Conservation (phyloP, 2,329 filamentous ascomycete genomes). For the Colletotrichum costaricense region DNA sequence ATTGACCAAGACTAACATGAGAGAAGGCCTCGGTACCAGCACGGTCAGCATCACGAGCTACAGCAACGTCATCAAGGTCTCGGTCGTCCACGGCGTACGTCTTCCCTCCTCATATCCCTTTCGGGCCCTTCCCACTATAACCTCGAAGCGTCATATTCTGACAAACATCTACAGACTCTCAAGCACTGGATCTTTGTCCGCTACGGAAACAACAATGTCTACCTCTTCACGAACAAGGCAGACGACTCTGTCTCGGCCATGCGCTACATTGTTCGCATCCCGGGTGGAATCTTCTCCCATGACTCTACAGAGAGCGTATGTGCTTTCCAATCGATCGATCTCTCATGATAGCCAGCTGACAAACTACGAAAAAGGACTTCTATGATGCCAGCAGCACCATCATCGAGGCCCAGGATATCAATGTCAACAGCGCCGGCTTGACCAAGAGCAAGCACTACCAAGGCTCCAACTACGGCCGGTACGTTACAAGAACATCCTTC, state of each 20-base stretch:
- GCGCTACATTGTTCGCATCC: conserved; percentile 50
- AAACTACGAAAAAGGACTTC: conserved; percentile 38
- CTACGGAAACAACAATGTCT: conserved; percentile 51
- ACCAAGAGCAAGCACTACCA: conserved; percentile 55
- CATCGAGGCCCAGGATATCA: conserved; percentile 47
- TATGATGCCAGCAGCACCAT: conserved; percentile 47
- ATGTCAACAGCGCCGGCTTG: conserved; percentile 42
- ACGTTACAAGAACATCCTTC: not conserved
- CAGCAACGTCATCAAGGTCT: conserved; percentile 48
- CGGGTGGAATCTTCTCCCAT: conserved; percentile 44
- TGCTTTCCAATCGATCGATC: not conserved
- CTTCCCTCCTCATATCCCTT: not conserved
- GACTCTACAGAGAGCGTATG: conserved; percentile 37
- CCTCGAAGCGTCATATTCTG: not conserved
- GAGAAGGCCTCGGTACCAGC: conserved; percentile 43
- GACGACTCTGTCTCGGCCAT: conserved; percentile 51
- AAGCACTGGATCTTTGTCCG: conserved; percentile 40
- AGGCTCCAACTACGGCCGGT: conserved; percentile 50
- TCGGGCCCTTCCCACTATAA: not conserved
- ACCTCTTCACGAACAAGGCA: conserved; percentile 56
- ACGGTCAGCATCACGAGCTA: conserved; percentile 44
- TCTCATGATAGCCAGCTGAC: not conserved
- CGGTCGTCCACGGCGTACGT: conserved; percentile 43
- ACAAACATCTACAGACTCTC: not conserved
- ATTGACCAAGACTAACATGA: not conserved